These are phyloP conservation scores for Canavalia gladiata DNA, from an alignment of 306 rosid species.

Conservation along the genomic window DNA sequence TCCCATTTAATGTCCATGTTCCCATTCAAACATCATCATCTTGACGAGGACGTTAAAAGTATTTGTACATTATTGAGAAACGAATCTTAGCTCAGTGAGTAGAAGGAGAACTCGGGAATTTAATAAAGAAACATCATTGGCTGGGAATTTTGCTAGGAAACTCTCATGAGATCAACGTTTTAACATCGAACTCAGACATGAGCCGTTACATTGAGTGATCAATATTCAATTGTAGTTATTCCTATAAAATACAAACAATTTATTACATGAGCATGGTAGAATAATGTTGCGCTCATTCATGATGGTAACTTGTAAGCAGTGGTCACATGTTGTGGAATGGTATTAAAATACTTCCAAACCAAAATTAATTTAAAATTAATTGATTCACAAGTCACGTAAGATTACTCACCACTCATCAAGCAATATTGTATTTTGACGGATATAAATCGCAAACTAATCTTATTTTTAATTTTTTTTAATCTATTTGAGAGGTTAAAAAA, in stretches of 20 bases:
- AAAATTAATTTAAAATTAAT: not conserved
- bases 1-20: too few relatives aligned
- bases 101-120: too few relatives aligned
- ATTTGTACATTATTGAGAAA: too few relatives aligned
- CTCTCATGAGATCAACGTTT: not conserved
- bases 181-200: constrained; percentile 8
- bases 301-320: not conserved
- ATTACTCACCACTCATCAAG: not conserved
- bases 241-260: not conserved
- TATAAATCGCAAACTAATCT: too few relatives aligned
- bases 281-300: not conserved
- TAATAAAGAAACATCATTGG: not conserved
- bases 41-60: too few relatives aligned
- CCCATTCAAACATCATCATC: too few relatives aligned
- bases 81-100: too few relatives aligned
- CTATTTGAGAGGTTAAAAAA: too few relatives aligned
- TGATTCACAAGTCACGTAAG: constrained; percentile 39
- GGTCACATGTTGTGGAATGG: constrained; percentile 39
- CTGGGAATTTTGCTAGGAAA: not conserved
- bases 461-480: too few relatives aligned
- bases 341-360: constrained; percentile 22
- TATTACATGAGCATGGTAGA: not conserved
- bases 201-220: constrained; percentile 13
- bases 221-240: not conserved
- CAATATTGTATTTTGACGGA: too few relatives aligned